Base-by-base conservation (phyloP, 768 basidiomycete species). In the Calocybe gangraenosa region DNA sequence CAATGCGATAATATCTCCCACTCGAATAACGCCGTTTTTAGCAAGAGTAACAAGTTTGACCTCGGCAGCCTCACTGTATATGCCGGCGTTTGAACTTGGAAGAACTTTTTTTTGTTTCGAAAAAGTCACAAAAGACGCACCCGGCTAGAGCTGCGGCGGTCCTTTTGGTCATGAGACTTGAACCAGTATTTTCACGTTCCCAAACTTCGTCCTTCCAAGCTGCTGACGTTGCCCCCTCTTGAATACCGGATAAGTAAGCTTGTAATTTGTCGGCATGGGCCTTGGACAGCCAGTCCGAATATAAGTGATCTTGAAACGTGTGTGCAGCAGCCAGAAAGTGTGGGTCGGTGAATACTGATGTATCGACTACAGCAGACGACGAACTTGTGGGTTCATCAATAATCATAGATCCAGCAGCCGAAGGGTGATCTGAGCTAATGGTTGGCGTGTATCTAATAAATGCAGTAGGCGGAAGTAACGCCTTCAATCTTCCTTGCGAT, bases 141-240 rank as follows among this genome's bases (percentile, higher is more conserved):
- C 25, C 25, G 11, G 25, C 25, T 11, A 10, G 42, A 18, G 10
- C 28, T 5, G 10, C 37, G 36, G 41, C 47, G 41, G 31, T 56
- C 54, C 17, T 41, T 40, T 36, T 31, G 7, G 10, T 45, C 18
- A 32, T 37, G 35, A 31, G 41, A 23, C n/a, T 50, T 18, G 31
- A 44, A 35, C 43, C 53, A 23, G 42, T 38, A 19, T 55, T 55
- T 36, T 79, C 72, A 4, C 74, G 71, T 31, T 71, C 70, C 81
- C 81, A 84, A 25, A 66, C 70, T 25, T 82, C 76, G 53, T 84
- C 81, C 54, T 84, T 84, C 79, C 79, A 82, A 31, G 76, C 69
- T 10, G 73, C 79, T 22, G 77, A 71, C 25, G 79, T 44, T 7
- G 63, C 69, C 1, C 79, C 80, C 11, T 65, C 55, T 2, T 51